Evolutionary conservation across 371 early-diverging fungal species (phyloP).

Genomic region (Massospora cicadina): DNA sequence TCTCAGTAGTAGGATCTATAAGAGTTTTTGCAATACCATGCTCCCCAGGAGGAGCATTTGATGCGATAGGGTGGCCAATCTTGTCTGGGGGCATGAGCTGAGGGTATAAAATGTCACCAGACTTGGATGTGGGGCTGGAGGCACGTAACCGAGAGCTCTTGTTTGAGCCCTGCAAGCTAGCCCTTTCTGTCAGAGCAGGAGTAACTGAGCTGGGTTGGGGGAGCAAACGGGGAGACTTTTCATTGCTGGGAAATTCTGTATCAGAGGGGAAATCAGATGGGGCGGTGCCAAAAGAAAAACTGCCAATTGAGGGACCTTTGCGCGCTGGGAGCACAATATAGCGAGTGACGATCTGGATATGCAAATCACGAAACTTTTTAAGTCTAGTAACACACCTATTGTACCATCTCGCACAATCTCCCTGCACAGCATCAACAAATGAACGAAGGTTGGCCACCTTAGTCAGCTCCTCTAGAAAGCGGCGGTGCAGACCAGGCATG

Average conservation of each 20-base stretch:
- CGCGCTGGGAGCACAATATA: conserved; percentile 81
- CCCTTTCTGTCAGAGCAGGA: too few species aligned
- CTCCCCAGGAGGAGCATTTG: not conserved
- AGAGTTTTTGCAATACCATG: conserved; percentile 14
- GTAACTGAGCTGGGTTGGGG: too few species aligned
- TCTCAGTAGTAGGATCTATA: conserved; percentile 23
- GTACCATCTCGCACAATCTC: conserved; percentile 31
- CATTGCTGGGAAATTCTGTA: not conserved
- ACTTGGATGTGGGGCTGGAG: not conserved
- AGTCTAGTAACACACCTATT: conserved; percentile 63
- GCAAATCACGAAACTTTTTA: conserved; percentile 74
- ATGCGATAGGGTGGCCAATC: not conserved
- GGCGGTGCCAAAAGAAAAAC: conserved; percentile 18
- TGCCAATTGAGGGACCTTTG: conserved; percentile 39
- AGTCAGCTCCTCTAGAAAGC: conserved; percentile 67
- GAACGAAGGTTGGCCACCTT: conserved; percentile 34
- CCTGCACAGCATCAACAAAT: conserved; percentile 19
- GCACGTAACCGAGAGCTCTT: not conserved
- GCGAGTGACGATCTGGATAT: conserved; percentile 77
- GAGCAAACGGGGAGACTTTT: not conserved
- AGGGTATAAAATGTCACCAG: not conserved
- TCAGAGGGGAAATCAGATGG: not conserved
- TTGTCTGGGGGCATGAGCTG: not conserved
- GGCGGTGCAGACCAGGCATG: conserved; percentile 76
- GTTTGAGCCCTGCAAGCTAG: not conserved